A percentile compares a stretch with the other conserved stretches of the same genome.
These are phyloP conservation scores for Phanerochaete carnosa DNA, from an alignment of 768 basidiomycete genomes.

Conservation along the genomic window DNA sequence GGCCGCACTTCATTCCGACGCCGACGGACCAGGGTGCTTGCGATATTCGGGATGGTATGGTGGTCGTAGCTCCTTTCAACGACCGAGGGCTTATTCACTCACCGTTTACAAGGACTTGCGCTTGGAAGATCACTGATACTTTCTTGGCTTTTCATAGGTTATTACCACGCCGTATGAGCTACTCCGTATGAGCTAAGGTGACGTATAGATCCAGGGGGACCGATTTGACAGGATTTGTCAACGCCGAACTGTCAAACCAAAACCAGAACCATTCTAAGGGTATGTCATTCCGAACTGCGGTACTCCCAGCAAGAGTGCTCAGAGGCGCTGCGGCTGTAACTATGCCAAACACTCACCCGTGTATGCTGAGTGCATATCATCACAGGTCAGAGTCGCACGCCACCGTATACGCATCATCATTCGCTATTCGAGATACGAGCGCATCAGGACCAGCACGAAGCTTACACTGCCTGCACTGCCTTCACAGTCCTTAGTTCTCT, in stretches of 20 bases:
- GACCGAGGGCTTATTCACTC: neutral
- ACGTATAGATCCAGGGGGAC: neutral
- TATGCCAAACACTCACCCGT: neutral
- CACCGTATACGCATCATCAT: neutral
- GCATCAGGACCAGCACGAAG: too few species aligned
- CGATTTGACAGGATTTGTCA: neutral
- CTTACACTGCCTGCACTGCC: neutral
- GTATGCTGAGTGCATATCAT: neutral
- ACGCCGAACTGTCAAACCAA: neutral
- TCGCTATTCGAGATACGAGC: too few species aligned
- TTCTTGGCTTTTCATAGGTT: neutral
- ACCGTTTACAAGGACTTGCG: neutral
- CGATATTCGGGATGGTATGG: neutral
- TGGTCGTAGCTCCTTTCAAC: neutral
- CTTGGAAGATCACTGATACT: neutral
- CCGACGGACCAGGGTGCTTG: conserved; percentile 1
- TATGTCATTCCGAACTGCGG: neutral
- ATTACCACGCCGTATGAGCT: neutral
- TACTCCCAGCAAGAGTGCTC: neutral
- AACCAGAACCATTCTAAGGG: neutral
- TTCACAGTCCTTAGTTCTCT: too few species aligned
- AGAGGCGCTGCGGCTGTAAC: neutral
- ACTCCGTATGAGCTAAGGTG: neutral
- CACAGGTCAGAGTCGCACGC: neutral
- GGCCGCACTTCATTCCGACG: neutral